These are phyloP conservation scores for Wickerhamomyces ciferrii DNA, from an alignment of 805 yeast genomes.

Conservation along the genomic window DNA sequence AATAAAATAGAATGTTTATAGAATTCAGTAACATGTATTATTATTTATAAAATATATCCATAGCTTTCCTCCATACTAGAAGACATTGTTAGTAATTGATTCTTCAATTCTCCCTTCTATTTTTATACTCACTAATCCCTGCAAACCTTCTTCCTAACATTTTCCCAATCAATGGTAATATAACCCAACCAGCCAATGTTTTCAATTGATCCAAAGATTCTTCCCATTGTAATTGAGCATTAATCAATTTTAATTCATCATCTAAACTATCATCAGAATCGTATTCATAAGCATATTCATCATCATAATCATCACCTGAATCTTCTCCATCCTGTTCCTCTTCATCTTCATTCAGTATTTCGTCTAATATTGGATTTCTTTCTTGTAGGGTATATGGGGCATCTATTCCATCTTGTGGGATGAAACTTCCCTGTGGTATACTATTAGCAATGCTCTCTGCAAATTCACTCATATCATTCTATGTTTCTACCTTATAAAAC, in stretches of 20 bases:
- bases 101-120: too few relatives aligned
- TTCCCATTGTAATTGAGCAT: slow-evolving; percentile 72
- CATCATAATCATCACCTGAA: not conserved
- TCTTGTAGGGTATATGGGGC: not conserved
- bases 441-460: not conserved
- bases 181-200: slow-evolving; percentile 50
- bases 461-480: not conserved
- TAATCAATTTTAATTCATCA: slow-evolving; percentile 22
- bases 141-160: slow-evolving; percentile 60
- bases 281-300: slow-evolving; percentile 6
- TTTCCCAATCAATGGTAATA: slow-evolving; percentile 65
- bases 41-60: slow-evolving; percentile 11
- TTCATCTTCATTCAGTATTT: not conserved
- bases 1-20: not conserved
- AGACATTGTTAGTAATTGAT: slow-evolving; percentile 1
- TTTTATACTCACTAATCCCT: slow-evolving; percentile 19
- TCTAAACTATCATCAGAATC: slow-evolving; percentile 14
- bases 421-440: not conserved
- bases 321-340: not conserved
- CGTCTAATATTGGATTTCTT: not conserved
- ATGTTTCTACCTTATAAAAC: not conserved
- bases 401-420: not conserved
- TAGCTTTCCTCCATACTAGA: slow-evolving; percentile 16
- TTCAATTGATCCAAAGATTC: slow-evolving; percentile 57
- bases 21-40: slow-evolving; percentile 8